These are phyloP conservation scores for Wilhelminamyces savonicus DNA, from an alignment of 805 yeast genomes.

Conservation along the genomic window DNA sequence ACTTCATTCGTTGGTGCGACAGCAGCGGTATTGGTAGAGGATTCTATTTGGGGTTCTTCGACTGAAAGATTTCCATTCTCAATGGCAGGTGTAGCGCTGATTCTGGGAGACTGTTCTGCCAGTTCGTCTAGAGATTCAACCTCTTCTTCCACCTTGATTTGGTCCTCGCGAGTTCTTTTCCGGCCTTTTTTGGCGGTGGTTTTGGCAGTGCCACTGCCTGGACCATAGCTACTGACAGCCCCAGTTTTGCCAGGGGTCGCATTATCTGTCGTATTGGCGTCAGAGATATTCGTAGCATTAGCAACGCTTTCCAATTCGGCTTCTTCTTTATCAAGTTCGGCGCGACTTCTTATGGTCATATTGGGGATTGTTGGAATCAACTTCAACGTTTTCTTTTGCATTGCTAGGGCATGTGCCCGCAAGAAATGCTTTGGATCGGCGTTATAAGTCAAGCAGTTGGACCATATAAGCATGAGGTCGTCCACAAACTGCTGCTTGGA, in stretches of 20 bases:
- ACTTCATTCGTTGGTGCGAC: constrained; percentile 12
- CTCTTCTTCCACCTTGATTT: constrained; percentile 23
- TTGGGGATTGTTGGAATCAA: constrained; percentile 86
- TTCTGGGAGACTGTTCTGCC: constrained; percentile 3
- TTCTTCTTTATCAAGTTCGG: constrained; percentile 66
- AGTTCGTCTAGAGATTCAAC: constrained; percentile 12
- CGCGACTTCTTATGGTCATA: constrained; percentile 64
- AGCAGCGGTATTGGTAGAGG: too few relatives aligned
- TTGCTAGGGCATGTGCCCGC: constrained; percentile 88
- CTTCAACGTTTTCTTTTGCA: constrained; percentile 82
- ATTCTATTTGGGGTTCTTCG: too few relatives aligned
- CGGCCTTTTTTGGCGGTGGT: constrained; percentile 34
- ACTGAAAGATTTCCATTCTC: too few relatives aligned
- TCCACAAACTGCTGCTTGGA: constrained; percentile 90
- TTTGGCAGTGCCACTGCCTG: too few relatives aligned
- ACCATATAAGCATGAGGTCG: constrained; percentile 93
- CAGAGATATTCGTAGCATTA: too few relatives aligned
- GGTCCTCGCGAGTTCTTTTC: constrained; percentile 30
- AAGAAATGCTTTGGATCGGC: constrained; percentile 92
- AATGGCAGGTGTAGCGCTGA: constrained; percentile 2
- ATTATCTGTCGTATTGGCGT: too few relatives aligned
- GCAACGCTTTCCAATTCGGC: constrained; percentile 24
- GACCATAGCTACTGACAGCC: too few relatives aligned
- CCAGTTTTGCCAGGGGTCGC: too few relatives aligned
- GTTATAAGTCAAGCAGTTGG: constrained; percentile 85